Percentiles rank a stretch among this genome's conserved stretches.
These are phyloP conservation scores for Phytophthora quininea DNA, from an alignment of 352 stramenopile genomes.

Conservation along the genomic window DNA sequence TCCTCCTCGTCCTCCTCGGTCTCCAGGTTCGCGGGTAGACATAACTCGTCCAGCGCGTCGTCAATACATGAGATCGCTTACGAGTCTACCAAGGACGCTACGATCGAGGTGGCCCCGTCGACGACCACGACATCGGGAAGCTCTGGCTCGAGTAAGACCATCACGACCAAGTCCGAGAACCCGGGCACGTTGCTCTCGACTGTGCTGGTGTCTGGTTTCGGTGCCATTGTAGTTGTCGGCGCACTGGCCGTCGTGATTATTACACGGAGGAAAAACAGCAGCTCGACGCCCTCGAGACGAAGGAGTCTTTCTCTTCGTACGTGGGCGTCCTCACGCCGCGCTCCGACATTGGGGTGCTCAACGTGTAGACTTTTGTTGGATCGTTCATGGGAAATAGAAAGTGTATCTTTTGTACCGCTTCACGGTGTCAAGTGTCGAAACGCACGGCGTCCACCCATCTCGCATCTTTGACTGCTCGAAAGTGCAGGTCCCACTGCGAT, in stretches of 20 bases:
- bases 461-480: conserved; percentile 16
- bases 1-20: conserved; percentile 7
- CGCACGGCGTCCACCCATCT: conserved; percentile 22
- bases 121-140: conserved; percentile 5
- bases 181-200: conserved; percentile 8
- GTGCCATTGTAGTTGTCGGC: conserved; percentile 21
- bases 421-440: conserved; percentile 17
- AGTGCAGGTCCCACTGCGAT: conserved; percentile 19
- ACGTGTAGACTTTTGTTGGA: conserved; percentile 11
- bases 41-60: conserved; percentile 22
- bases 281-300: conserved; percentile 41
- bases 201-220: conserved; percentile 9
- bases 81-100: conserved; percentile 8
- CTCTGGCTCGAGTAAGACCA: conserved; percentile 8
- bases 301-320: conserved; percentile 29
- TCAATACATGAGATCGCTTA: conserved; percentile 4
- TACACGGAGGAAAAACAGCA: conserved; percentile 56
- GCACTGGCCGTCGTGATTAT: conserved; percentile 40
- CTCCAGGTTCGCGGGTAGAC: background rate
- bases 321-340: conserved; percentile 36
- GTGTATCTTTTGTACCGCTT: conserved; percentile 17
- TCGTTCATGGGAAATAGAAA: conserved; percentile 25
- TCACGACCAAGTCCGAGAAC: conserved; percentile 9
- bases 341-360: conserved; percentile 39
- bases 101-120: conserved; percentile 10